A percentile compares a stretch with the other conserved stretches of the same genome.
These are phyloP conservation scores for Hexamita inflata DNA, from an alignment of 208 protist species.

Conservation along the genomic window DNA sequence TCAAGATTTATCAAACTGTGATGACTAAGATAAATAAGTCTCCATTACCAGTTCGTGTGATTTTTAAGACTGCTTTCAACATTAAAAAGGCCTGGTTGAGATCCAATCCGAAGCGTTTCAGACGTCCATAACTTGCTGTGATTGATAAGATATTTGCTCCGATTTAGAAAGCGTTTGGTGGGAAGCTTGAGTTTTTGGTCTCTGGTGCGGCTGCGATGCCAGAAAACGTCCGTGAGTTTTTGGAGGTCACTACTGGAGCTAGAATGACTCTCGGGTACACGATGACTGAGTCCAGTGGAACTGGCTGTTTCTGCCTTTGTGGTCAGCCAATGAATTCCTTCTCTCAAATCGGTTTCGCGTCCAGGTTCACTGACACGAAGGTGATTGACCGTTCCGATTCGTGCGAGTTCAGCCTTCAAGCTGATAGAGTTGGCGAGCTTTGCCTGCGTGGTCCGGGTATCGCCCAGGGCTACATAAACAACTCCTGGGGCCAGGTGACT, in stretches of 20 bases:
- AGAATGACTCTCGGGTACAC: constrained; percentile 11
- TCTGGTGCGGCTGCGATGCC: not conserved
- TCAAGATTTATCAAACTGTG: constrained; percentile 6
- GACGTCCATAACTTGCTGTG: not conserved
- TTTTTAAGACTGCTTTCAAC: not conserved
- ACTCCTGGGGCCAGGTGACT: not conserved
- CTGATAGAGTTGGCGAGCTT: not conserved
- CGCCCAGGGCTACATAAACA: not conserved
- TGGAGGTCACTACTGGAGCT: not conserved
- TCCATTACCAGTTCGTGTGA: not conserved
- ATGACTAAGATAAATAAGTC: not conserved
- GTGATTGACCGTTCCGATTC: constrained; percentile 3
- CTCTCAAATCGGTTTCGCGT: no score
- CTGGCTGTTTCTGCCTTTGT: not conserved
- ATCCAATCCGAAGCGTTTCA: not conserved
- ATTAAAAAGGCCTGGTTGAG: not conserved
- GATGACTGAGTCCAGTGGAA: not conserved
- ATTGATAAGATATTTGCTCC: not conserved
- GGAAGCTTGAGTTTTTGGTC: not conserved
- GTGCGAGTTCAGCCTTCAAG: not conserved
- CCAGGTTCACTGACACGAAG: constrained; percentile 9
- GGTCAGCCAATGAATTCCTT: not conserved
- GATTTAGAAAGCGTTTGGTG: constrained; percentile 6
- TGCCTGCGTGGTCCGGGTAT: constrained; percentile 1
- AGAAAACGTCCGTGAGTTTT: not conserved